Evolutionary conservation across 441 rosid genomes (phyloP).

Genomic region (Pelargonium citronellum): DNA sequence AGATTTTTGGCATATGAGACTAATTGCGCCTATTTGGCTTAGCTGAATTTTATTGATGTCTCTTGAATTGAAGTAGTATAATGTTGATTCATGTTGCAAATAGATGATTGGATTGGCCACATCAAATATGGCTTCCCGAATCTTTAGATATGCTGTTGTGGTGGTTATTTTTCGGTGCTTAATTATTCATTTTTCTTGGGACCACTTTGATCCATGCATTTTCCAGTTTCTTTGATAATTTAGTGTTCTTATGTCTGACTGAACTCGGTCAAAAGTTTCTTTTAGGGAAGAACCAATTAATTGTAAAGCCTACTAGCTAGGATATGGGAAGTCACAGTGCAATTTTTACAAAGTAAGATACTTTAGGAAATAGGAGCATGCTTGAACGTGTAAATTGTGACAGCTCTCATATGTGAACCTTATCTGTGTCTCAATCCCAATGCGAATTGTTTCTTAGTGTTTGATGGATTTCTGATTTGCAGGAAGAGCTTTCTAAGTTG

Average conservation of each 20-base stretch:
- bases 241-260: not conserved
- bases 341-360: not conserved
- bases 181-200: not conserved
- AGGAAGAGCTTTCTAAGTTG: conserved; percentile 67
- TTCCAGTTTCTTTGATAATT: not conserved
- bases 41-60: too few relatives aligned
- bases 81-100: not conserved
- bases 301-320: not conserved
- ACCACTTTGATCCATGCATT: not conserved
- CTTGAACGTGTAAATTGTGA: too few relatives aligned
- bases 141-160: not conserved
- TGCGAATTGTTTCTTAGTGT: not conserved
- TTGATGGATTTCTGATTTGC: conserved; percentile 27
- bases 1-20: too few relatives aligned
- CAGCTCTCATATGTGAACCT: not conserved
- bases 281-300: not conserved
- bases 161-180: not conserved
- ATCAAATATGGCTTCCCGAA: not conserved
- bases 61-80: not conserved
- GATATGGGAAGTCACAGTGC: not conserved
- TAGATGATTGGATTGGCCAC: not conserved
- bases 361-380: too few relatives aligned
- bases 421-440: not conserved
- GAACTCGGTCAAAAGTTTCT: not conserved
- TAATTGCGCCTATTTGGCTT: too few relatives aligned